Conservation (phyloP, 2,329 filamentous ascomycete species). For the Fusarium lyarnte region DNA sequence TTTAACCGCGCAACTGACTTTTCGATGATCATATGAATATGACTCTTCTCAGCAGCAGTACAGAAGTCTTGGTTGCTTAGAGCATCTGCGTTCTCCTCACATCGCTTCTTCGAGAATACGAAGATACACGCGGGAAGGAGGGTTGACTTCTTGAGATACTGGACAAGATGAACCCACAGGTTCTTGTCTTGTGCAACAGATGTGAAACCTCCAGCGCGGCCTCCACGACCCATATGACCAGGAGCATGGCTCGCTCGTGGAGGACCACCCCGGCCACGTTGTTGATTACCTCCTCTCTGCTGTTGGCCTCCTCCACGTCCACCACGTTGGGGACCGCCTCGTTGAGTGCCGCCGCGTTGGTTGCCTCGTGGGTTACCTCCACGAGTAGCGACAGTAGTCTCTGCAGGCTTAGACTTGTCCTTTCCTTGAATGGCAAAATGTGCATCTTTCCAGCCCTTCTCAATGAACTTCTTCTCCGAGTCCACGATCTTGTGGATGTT, state of each 20-base stretch:
- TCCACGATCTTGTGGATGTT: conserved; percentile 95
- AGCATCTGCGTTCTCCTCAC: conserved; percentile 96
- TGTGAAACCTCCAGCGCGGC: conserved; percentile 84
- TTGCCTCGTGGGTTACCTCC: conserved; percentile 52
- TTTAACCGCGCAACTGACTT: conserved; percentile 92
- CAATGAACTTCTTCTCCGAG: conserved; percentile 88
- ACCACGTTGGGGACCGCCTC: conserved; percentile 56
- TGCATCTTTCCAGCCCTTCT: conserved; percentile 94
- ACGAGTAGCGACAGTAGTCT: conserved; percentile 48
- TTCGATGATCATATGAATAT: conserved; percentile 97
- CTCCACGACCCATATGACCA: conserved; percentile 90
- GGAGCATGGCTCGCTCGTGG: conserved; percentile 69
- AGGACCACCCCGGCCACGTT: conserved; percentile 62
- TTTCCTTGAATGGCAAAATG: conserved; percentile 83
- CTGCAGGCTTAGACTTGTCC: conserved; percentile 72
- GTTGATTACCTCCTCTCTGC: conserved; percentile 58
- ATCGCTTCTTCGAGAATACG: conserved; percentile 97
- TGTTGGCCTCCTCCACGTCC: conserved; percentile 61
- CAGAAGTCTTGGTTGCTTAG: conserved; percentile 95
- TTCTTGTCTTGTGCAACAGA: conserved; percentile 95
- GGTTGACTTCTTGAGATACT: conserved; percentile 86
- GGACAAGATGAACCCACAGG: conserved; percentile 94
- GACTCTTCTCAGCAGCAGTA: conserved; percentile 92
- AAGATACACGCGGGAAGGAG: conserved; percentile 95
- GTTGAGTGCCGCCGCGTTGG: conserved; percentile 46